phyloP scores from a whole-genome alignment of 495 filamentous ascomycete genomes.

The Aspergillus affinis region DNA sequence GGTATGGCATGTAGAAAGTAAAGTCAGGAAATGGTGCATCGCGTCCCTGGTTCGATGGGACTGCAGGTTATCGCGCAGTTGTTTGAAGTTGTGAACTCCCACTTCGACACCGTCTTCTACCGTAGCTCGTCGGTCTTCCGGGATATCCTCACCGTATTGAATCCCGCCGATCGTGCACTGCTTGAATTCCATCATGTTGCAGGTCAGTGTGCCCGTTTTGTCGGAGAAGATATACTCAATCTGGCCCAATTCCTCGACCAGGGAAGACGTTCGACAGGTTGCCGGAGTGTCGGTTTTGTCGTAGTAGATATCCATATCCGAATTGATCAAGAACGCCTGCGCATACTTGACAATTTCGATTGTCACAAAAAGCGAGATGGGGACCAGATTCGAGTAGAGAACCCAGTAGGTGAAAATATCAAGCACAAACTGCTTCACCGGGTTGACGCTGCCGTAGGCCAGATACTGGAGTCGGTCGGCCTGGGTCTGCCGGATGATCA shows the following conservation, averaged over 20 bases:
- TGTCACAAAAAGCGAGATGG: slow-evolving; percentile 96
- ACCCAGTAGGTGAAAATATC: slow-evolving; percentile 99
- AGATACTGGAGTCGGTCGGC: slow-evolving; percentile 67
- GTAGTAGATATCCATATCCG: slow-evolving; percentile 97
- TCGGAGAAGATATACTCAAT: slow-evolving; percentile 99
- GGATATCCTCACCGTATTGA: slow-evolving; percentile 89
- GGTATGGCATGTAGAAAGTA: slow-evolving; percentile 92
- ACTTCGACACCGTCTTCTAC: slow-evolving; percentile 71
- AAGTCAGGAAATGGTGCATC: slow-evolving; percentile 87
- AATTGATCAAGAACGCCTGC: slow-evolving; percentile 95
- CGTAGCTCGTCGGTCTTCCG: slow-evolving; percentile 84
- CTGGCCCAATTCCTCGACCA: slow-evolving; percentile 97
- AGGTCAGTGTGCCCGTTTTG: slow-evolving; percentile 98
- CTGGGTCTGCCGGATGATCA: slow-evolving; percentile 68
- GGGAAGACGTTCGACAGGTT: slow-evolving; percentile 90
- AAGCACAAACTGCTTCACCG: slow-evolving; percentile 81
- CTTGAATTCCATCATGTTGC: slow-evolving; percentile 99
- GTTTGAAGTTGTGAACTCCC: slow-evolving; percentile 87
- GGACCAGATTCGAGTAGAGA: slow-evolving; percentile 94
- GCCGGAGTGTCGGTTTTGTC: slow-evolving; percentile 93
- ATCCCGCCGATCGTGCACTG: slow-evolving; percentile 91
- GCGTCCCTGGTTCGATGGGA: slow-evolving; percentile 63
- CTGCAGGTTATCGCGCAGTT: slow-evolving; percentile 69
- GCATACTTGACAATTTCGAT: slow-evolving; percentile 98
- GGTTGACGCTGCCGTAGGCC: slow-evolving; percentile 56